These are phyloP conservation scores for Solanum chmielewskii DNA, from an alignment of 257 asterid genomes.

Conservation along the genomic window DNA sequence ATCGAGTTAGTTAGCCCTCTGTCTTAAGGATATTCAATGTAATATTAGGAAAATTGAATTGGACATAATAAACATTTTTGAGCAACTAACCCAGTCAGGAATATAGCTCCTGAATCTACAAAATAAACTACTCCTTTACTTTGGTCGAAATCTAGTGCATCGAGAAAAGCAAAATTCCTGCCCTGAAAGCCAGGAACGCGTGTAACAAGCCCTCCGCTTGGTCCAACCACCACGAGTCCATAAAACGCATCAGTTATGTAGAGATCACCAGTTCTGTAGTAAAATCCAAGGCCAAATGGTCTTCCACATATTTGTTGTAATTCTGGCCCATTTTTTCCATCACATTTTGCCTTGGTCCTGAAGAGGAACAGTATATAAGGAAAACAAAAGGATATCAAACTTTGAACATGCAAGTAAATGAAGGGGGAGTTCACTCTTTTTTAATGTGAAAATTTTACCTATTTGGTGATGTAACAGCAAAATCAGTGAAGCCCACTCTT, in stretches of 20 bases:
- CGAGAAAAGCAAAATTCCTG: slow-evolving; percentile 15
- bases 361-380: background rate
- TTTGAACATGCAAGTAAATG: background rate
- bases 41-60: background rate
- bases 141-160: slow-evolving; percentile 37
- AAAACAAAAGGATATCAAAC: background rate
- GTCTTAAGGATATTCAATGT: background rate
- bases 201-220: slow-evolving; percentile 30
- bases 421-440: background rate
- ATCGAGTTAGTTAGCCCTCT: background rate
- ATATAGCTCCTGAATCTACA: slow-evolving; percentile 35
- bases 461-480: slow-evolving; percentile 31
- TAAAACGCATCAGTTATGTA: slow-evolving; percentile 22
- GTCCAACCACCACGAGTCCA: slow-evolving; percentile 45
- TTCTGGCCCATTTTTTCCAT: slow-evolving; percentile 11
- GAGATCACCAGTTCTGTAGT: slow-evolving; percentile 26
- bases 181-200: slow-evolving; percentile 15
- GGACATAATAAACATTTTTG: background rate
- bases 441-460: slow-evolving; percentile 14
- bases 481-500: slow-evolving; percentile 14
- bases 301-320: slow-evolving; percentile 23
- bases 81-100: background rate
- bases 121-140: slow-evolving; percentile 24
- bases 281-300: slow-evolving; percentile 29
- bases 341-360: slow-evolving; percentile 32